phyloP scores from a whole-genome alignment of 164 flowering plant species.

The Aristolochia contorta region DNA sequence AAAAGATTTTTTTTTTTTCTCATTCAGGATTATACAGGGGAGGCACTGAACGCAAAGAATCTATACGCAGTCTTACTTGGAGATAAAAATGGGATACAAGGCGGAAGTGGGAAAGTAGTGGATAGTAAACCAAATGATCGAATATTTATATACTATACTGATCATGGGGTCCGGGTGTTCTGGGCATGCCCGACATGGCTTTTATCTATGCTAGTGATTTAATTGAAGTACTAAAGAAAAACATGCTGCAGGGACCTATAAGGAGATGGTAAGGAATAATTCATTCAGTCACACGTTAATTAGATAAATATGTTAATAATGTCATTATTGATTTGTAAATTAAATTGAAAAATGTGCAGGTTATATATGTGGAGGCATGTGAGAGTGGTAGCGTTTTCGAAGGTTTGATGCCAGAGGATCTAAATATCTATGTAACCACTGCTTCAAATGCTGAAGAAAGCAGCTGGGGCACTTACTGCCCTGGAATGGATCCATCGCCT shows the following conservation, averaged over 20 bases:
- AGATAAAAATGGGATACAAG: constrained; percentile 47
- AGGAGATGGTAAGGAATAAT: constrained; percentile 61
- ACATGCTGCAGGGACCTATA: constrained; percentile 56
- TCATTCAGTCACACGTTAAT: neutral
- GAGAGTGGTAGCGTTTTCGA: constrained; percentile 77
- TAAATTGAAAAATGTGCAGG: constrained; percentile 22
- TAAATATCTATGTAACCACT: constrained; percentile 64
- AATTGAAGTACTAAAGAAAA: constrained; percentile 73
- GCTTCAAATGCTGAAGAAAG: constrained; percentile 62
- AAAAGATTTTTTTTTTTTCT: too few relatives aligned
- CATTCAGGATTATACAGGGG: constrained; percentile 37
- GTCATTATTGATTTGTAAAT: neutral
- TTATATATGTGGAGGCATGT: constrained; percentile 77
- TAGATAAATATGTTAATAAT: neutral
- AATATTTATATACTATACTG: constrained; percentile 79
- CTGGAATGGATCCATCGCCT: constrained; percentile 33
- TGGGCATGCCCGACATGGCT: constrained; percentile 86
- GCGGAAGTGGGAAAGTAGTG: constrained; percentile 91
- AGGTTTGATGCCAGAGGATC: constrained; percentile 52
- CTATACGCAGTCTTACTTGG: constrained; percentile 83
- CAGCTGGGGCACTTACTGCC: constrained; percentile 67
- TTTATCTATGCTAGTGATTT: constrained; percentile 66
- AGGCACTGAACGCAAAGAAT: constrained; percentile 55
- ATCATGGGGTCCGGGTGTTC: constrained; percentile 98
- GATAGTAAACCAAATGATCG: constrained; percentile 65